Evolutionary conservation across 1,284 basidiomycete genomes (phyloP).

Genomic region (Puccinia polysora): DNA sequence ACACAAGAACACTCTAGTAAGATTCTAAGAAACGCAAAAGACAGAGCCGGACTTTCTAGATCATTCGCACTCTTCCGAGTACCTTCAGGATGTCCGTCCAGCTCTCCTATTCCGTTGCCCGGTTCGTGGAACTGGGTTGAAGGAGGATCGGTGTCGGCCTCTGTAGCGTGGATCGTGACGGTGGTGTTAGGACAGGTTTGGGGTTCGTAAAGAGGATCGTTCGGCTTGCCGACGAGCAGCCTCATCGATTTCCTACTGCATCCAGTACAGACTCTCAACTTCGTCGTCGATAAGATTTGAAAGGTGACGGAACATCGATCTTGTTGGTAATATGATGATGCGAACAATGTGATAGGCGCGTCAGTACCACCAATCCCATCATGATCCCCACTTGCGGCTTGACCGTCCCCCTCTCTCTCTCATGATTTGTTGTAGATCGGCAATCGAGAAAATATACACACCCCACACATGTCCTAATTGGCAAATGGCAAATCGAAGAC

Average conservation of each 20-base stretch:
- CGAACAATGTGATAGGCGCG: not conserved
- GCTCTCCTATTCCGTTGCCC: too few species aligned
- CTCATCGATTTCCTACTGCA: slow-evolving; percentile 11
- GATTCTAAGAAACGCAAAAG: not conserved
- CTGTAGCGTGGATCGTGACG: not conserved
- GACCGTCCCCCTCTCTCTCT: too few species aligned
- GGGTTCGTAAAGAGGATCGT: not conserved
- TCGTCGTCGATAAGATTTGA: slow-evolving; percentile 6
- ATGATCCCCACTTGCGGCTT: too few species aligned
- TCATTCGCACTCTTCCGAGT: not conserved
- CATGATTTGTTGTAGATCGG: too few species aligned
- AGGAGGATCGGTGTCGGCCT: too few species aligned
- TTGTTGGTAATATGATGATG: not conserved
- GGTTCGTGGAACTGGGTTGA: not conserved
- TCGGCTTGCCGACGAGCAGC: not conserved
- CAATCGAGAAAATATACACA: not conserved
- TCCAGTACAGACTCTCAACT: slow-evolving; percentile 26
- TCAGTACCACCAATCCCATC: too few species aligned
- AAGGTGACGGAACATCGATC: slow-evolving; percentile 38
- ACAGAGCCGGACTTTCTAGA: not conserved
- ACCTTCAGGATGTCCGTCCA: not conserved
- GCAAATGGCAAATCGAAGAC: slow-evolving; percentile 21
- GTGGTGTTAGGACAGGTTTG: not conserved
- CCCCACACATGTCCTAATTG: slow-evolving; percentile 29
- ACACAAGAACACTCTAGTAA: not conserved